Evolutionary conservation across 257 asterid species (phyloP).

Genomic region (Rauvolfia tetraphylla): DNA sequence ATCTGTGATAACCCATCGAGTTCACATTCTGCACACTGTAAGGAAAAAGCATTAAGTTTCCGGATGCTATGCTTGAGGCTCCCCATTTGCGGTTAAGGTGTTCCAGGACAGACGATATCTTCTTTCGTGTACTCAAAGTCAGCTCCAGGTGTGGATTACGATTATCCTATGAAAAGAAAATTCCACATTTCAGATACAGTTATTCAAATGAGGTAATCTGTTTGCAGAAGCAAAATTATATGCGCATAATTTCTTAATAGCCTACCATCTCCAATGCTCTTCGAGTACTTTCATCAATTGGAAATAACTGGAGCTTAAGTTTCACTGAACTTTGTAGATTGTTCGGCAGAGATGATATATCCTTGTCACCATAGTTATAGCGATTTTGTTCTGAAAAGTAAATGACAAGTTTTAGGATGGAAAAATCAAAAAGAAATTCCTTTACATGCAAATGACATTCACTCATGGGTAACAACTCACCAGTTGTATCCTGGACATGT

Average conservation of each 20-base stretch:
- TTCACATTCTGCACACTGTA: slow-evolving; percentile 62
- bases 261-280: slow-evolving; percentile 85
- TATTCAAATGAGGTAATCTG: not conserved
- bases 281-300: slow-evolving; percentile 81
- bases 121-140: slow-evolving; percentile 81
- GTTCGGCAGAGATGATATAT: slow-evolving; percentile 33
- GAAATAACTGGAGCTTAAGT: slow-evolving; percentile 93
- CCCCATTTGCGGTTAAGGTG: slow-evolving; percentile 98
- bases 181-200: slow-evolving; percentile 1
- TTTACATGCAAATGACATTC: not conserved
- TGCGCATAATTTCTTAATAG: slow-evolving; percentile 7
- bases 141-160: slow-evolving; percentile 92
- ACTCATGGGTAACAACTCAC: slow-evolving; percentile 33
- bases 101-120: slow-evolving; percentile 83
- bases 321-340: slow-evolving; percentile 49
- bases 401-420: slow-evolving; percentile 13
- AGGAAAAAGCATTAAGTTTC: slow-evolving; percentile 80
- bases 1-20: slow-evolving; percentile 62
- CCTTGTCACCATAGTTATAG: slow-evolving; percentile 51
- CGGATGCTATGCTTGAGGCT: slow-evolving; percentile 40
- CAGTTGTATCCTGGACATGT: slow-evolving; percentile 45
- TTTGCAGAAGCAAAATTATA: slow-evolving; percentile 9
- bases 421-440: slow-evolving; percentile 11
- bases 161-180: slow-evolving; percentile 52
- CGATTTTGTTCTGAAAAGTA: slow-evolving; percentile 45